phyloP scores from a whole-genome alignment of 2,329 filamentous ascomycete species.

The Aspergillus sp. region DNA sequence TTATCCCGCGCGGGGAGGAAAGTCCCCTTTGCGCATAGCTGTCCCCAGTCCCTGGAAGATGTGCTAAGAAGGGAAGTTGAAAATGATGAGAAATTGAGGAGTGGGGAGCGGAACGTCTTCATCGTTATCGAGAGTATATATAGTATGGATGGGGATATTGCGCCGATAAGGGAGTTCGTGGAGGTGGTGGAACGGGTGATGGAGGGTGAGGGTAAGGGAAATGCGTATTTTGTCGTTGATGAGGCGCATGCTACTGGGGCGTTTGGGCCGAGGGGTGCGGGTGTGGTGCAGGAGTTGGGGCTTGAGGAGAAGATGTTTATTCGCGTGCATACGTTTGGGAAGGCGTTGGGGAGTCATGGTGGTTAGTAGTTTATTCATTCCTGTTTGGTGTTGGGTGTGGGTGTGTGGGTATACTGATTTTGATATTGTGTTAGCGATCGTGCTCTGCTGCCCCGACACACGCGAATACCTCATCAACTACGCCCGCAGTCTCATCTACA shows the following conservation, averaged over 20 bases:
- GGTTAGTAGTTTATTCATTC: constrained; percentile 51
- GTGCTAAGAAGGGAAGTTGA: constrained; percentile 36
- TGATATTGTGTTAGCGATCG: constrained; percentile 48
- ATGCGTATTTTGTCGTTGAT: constrained; percentile 55
- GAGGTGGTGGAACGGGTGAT: constrained; percentile 58
- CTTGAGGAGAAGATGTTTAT: constrained; percentile 54
- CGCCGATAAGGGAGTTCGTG: constrained; percentile 63
- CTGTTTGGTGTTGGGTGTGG: too few relatives aligned
- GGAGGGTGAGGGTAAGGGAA: constrained; percentile 36
- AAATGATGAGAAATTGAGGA: constrained; percentile 33
- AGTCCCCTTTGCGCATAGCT: constrained; percentile 53
- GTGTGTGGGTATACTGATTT: neutral
- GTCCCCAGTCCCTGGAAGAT: constrained; percentile 36
- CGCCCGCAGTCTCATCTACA: constrained; percentile 73
- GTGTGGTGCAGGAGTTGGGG: constrained; percentile 53
- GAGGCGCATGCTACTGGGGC: constrained; percentile 58
- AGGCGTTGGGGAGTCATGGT: constrained; percentile 63
- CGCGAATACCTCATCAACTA: constrained; percentile 73
- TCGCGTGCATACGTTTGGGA: constrained; percentile 55
- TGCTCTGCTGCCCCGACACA: constrained; percentile 63
- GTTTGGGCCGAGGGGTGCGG: constrained; percentile 52
- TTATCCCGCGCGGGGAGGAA: constrained; percentile 57
- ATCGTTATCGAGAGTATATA: constrained; percentile 72
- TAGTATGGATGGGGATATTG: constrained; percentile 80
- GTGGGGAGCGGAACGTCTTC: constrained; percentile 59